These are phyloP conservation scores for Dovyalis caffra DNA, from an alignment of 345 rosid species.

Conservation along the genomic window DNA sequence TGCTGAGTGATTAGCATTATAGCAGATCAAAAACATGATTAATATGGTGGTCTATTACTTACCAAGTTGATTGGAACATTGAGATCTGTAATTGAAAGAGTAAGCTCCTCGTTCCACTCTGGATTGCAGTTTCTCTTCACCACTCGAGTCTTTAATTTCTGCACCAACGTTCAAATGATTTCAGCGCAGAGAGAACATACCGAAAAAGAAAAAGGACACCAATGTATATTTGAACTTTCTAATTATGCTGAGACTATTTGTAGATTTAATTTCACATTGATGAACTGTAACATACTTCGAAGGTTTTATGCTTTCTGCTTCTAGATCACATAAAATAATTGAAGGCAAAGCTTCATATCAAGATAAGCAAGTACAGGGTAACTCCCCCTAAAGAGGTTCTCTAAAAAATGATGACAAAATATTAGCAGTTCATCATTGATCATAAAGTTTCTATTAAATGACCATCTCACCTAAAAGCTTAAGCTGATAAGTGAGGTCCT, in stretches of 20 bases:
- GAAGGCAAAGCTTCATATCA: not conserved
- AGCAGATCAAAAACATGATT: not conserved
- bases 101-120: slow-evolving; percentile 36
- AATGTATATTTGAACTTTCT: not conserved
- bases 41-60: not conserved
- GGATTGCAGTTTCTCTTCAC: slow-evolving; percentile 28
- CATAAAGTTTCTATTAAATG: no score
- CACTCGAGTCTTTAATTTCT: slow-evolving; percentile 30
- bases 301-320: not conserved
- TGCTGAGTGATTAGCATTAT: not conserved
- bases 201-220: not conserved
- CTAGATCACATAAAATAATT: not conserved
- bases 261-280: not conserved
- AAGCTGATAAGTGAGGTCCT: no score
- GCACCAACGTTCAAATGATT: slow-evolving; percentile 5
- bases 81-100: slow-evolving; percentile 25
- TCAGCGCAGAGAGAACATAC: not conserved
- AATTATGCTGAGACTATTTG: not conserved
- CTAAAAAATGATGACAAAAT: not conserved
- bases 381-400: not conserved
- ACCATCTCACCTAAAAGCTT: no score
- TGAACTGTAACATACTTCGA: not conserved
- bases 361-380: not conserved
- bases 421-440: not conserved
- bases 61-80: slow-evolving; percentile 26